Evolutionary conservation across 2,329 filamentous ascomycete species (phyloP), one percentile per base, ranked within the genome.

Genomic region (Calonectria fujianensis): DNA sequence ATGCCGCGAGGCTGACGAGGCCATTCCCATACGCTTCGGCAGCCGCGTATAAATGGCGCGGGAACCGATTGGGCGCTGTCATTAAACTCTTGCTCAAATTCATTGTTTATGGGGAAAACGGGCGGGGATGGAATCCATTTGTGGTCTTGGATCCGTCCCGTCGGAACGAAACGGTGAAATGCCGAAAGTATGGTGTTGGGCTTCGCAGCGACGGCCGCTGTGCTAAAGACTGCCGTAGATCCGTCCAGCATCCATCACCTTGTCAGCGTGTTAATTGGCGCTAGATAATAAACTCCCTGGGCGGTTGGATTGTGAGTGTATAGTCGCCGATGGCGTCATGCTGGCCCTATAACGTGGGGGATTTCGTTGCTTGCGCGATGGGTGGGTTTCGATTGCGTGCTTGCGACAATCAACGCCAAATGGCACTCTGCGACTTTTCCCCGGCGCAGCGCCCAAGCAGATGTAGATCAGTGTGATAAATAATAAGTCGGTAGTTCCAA

Each of bases 341-440:
- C 39, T 51, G 59, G 27, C 24, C 59, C 71, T 73, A 48, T 66
- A 50, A 57, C 51, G 64, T 66, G 20, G 45, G 35, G 35, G 45
- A 54, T 54, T 54, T 69, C 54, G 20, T 10, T 50, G 41, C 31
- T 73, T 35, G 31, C 66, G 71, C 50, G 39, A 73, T 70, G 31
- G n/a, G 50, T 63, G 41, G 48, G 66, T 52, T 65, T 37, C 27
- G 45, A 73, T 73, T 73, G 71, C 71, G 71, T 73, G 71, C 66
- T 73, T 45, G 66, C 18, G 24, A 41, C 24, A 57, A 66, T 69
- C 61, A 39, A 31, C 39, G 50, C 69, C 48, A 69, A 41, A 63
- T 37, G 57, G 24, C 37, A 63, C 57, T 41, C n/a, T 37, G 35
- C 35, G 13, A 41, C 13, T 63, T 41, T 41, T 4, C 37, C 16